A percentile compares a stretch with the other conserved stretches of the same genome.
Conservation (phyloP, 2,329 filamentous ascomycete species). For the Rhexocercosporidium sp. region DNA sequence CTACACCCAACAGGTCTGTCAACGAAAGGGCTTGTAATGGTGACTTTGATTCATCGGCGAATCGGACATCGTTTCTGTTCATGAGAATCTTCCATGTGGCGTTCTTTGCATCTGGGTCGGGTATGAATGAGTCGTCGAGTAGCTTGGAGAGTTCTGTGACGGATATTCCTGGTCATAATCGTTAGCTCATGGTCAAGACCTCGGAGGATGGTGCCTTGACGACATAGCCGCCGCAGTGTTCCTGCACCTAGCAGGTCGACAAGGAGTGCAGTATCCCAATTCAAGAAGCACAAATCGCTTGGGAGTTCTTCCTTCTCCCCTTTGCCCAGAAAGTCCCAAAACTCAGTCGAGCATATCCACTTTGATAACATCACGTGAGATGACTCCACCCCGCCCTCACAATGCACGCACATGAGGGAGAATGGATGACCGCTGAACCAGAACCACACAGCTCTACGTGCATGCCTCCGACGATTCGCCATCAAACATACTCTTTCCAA, state of each 20-base stretch:
- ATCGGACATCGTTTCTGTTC: conserved; percentile 15
- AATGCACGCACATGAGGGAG: neutral
- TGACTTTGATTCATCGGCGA: conserved; percentile 12
- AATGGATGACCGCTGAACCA: neutral
- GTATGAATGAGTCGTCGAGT: neutral
- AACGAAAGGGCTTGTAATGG: conserved; percentile 13
- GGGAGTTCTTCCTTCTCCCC: neutral
- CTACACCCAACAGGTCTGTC: conserved; percentile 8
- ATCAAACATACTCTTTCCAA: neutral
- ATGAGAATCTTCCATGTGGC: conserved; percentile 18
- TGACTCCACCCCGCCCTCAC: neutral
- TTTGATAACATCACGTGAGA: conserved; percentile 1
- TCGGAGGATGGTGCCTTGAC: neutral
- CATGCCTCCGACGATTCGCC: neutral
- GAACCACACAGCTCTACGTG: neutral
- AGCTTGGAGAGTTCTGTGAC: neutral
- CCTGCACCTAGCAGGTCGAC: no score
- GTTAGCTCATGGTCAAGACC: neutral
- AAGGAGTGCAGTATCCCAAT: no score
- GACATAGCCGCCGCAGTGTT: neutral
- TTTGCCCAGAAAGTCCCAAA: neutral
- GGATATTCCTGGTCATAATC: neutral
- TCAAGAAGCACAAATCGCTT: neutral
- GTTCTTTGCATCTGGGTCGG: neutral
- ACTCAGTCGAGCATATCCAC: neutral